Base-by-base conservation (phyloP, 805 yeast species). In the Torulaspora microellipsoides region DNA sequence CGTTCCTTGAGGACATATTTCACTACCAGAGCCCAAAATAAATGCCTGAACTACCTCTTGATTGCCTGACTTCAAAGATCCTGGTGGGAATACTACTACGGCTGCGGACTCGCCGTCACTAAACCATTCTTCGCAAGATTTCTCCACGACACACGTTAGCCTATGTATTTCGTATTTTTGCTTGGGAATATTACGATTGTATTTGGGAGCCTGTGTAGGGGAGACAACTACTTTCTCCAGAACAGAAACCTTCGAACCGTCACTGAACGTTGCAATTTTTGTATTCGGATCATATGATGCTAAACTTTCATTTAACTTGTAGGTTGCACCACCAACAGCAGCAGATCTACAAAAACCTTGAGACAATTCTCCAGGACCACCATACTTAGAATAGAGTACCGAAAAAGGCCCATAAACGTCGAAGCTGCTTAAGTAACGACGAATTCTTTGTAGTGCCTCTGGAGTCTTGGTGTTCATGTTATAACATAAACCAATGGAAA, bases 311-410 rank as follows among this genome's bases (percentile, higher is more conserved):
- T 83, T 80, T 43, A 91, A 72, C 64, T 89, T 88, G 68, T 93
- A 91, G 28, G 95, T 87, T 42, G 97, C 84, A 42, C 98, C 98
- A 14, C 93, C 98, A 49, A 91, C 98, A 11, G 99, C 99, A 3
- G 98, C 98, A 45, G 95, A 85, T 55, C 99, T 76, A 68, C 97
- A 91, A 65, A 93, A 91, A 1, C 97, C 99, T 68, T 91, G 99
- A 12, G 95, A 82, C 23, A 91, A 71, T 66, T 91, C 99, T 41
- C 98, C 96, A 0, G 95, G 90, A 2, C 96, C 95, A 45, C 98
- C 99, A 67, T 82, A 91, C 70, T 88, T 91, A 39, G 95, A 85
- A 55, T 83, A 83, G 70, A 91, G 73, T 10, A 86, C 95, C 2
- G 99, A 97, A 73, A 93, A 91, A 51, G 80, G 84, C 11, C 99